phyloP scores from a whole-genome alignment of 371 early-diverging fungal genomes.

The Apophysomyces ossiformis region DNA sequence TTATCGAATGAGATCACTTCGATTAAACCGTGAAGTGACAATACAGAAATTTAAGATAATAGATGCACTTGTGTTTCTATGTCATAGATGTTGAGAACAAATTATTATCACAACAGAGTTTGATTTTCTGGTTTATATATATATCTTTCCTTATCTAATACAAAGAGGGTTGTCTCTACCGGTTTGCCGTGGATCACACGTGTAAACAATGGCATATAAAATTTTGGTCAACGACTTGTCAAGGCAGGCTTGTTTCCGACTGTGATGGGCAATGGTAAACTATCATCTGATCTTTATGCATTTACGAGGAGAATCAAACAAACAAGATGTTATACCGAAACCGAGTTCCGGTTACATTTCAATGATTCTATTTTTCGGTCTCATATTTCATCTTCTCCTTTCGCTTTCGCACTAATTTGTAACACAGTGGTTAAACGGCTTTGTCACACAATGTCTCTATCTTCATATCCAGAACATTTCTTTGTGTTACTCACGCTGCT shows the following conservation, averaged over 20 bases:
- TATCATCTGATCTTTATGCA: neutral
- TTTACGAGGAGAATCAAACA: neutral
- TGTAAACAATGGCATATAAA: too few species aligned
- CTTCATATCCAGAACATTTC: neutral
- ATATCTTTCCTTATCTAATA: too few species aligned
- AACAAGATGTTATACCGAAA: neutral
- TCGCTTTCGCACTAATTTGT: neutral
- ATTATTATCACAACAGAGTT: neutral
- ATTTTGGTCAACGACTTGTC: too few species aligned
- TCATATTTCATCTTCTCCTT: neutral
- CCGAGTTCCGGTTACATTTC: neutral
- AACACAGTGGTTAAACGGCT: slow-evolving; percentile 10
- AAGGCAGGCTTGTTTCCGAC: too few species aligned
- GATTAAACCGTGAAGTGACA: too few species aligned
- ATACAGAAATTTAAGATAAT: too few species aligned
- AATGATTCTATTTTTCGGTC: neutral
- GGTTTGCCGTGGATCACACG: too few species aligned
- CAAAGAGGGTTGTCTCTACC: too few species aligned
- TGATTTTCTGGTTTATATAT: too few species aligned
- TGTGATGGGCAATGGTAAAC: too few species aligned
- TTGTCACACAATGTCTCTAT: neutral
- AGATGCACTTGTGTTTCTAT: neutral
- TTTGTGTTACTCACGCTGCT: neutral
- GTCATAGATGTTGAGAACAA: neutral
- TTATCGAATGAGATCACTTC: too few species aligned